Percentiles rank a stretch among this genome's conserved stretches.
Conservation (phyloP, 2,329 filamentous ascomycete genomes). For the Paracorniculantispora psalliotae region DNA sequence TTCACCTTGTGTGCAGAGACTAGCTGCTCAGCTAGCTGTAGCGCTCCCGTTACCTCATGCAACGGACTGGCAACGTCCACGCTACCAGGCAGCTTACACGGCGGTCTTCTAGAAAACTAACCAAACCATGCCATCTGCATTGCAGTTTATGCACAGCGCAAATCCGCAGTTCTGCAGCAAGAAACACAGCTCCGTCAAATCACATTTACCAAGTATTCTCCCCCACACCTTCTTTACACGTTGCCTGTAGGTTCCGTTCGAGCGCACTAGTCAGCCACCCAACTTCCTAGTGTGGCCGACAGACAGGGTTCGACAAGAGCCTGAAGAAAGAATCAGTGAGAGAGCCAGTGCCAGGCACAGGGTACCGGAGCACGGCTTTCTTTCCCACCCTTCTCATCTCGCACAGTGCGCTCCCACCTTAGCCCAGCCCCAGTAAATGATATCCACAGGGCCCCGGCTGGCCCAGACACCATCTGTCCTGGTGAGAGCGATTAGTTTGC, state of each 20-base stretch:
- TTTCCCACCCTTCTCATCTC: constrained; percentile 1
- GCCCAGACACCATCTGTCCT: constrained; percentile 7
- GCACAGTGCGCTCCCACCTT: constrained; percentile 11
- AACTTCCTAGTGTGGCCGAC: neutral
- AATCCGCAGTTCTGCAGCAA: neutral
- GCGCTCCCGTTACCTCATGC: neutral
- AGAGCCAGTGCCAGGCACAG: too few species aligned
- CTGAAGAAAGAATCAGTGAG: too few species aligned
- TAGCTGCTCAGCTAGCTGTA: neutral
- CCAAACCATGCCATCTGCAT: neutral
- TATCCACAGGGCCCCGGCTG: constrained; percentile 6
- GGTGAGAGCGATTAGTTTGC: constrained; percentile 12
- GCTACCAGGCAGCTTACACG: neutral
- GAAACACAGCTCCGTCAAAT: neutral
- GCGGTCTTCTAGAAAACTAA: neutral
- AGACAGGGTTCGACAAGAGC: neutral
- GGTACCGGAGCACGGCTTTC: neutral
- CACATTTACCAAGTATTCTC: too few species aligned
- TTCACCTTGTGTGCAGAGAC: constrained; percentile 1
- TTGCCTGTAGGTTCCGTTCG: neutral
- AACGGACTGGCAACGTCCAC: neutral
- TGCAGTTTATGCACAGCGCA: neutral
- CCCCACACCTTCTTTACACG: neutral
- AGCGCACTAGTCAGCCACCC: neutral
- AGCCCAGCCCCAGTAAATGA: constrained; percentile 6